These are phyloP conservation scores for Dichotomocladium elegans DNA, from an alignment of 371 early-diverging fungal genomes.

Conservation along the genomic window DNA sequence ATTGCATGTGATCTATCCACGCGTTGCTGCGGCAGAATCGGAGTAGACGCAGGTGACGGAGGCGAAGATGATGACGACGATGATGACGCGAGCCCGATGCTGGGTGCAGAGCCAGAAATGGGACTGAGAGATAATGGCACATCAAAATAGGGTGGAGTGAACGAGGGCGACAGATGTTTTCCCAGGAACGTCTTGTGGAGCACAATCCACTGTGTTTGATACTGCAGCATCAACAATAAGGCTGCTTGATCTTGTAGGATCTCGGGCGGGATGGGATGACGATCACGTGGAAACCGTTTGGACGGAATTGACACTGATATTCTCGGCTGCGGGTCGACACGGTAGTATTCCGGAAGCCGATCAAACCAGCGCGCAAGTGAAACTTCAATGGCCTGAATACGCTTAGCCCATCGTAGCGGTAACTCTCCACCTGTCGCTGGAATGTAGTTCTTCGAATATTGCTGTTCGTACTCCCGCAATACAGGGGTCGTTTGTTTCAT, in stretches of 20 bases:
- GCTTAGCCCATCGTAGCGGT: conserved; percentile 24
- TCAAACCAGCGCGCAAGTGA: conserved; percentile 33
- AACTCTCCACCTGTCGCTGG: conserved; percentile 13
- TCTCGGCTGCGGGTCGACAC: conserved; percentile 24
- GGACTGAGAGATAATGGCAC: too few relatives aligned
- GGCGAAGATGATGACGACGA: conserved; percentile 11
- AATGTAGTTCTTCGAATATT: conserved; percentile 1
- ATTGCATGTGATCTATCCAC: conserved; percentile 31
- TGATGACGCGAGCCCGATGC: too few relatives aligned
- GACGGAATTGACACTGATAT: neutral
- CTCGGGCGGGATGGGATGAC: conserved; percentile 17
- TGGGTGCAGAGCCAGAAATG: too few relatives aligned
- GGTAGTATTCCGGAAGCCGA: conserved; percentile 28
- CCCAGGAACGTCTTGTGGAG: conserved; percentile 39
- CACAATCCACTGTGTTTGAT: conserved; percentile 43
- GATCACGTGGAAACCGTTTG: neutral
- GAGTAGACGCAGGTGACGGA: conserved; percentile 4
- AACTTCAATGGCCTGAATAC: conserved; percentile 28
- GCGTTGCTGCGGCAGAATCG: conserved; percentile 10
- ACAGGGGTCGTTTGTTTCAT: conserved; percentile 26
- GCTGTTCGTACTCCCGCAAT: conserved; percentile 25
- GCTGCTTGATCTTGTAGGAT: conserved; percentile 24
- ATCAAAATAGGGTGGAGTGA: conserved; percentile 9
- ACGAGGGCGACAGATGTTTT: conserved; percentile 10
- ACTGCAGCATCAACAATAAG: conserved; percentile 38